Evolutionary conservation across 768 basidiomycete species (phyloP), one percentile per base, ranked within the genome.

Genomic region (Plicaturopsis crispa): DNA sequence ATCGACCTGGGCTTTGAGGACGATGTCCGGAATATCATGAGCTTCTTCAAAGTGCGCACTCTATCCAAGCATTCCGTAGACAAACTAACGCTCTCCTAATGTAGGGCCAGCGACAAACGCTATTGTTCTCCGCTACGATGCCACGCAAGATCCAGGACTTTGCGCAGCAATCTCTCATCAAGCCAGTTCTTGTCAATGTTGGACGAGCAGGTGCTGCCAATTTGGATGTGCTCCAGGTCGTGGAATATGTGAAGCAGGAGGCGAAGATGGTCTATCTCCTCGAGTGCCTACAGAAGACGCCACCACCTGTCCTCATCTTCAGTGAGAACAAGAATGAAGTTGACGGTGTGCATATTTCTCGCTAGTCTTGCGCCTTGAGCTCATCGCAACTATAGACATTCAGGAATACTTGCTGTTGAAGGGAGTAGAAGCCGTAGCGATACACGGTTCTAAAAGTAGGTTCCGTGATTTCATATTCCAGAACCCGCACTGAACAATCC

Each of bases 261-360:
- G 96, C 96, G 0, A 99, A 99, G 63, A 98, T 98, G 96, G 93
- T 99, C 1, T 99, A 98, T 59, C 73, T 98, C 12, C 69, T 99
- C 33, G 96, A 99, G 60, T 97, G 93, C 57, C 61, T 99, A 44
- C 96, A 98, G 57, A 99, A 98, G 66, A 99, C 96, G 0, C 84
- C 96, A 1, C 96, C 96, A 5, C 96, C 96, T 2, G 92, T 94
- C 35, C 96, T 98, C 60, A 76, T 98, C 41, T 99, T 99, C 59
- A 91, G 86, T 47, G 96, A 99, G 56, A 98, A 94, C 66, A 99
- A 99, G 71, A 98, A 99, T 55, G 96, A 99, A 57, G 96, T 99
- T n/a, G 96, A 99, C 54, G 93, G 92, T 92, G 47, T 50, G 75
- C 44, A 19, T 23, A 4, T 16, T 7, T 26, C 42, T 32, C 6